Evolutionary conservation across 306 rosid genomes (phyloP).

Genomic region (Trichosanthes truncata): DNA sequence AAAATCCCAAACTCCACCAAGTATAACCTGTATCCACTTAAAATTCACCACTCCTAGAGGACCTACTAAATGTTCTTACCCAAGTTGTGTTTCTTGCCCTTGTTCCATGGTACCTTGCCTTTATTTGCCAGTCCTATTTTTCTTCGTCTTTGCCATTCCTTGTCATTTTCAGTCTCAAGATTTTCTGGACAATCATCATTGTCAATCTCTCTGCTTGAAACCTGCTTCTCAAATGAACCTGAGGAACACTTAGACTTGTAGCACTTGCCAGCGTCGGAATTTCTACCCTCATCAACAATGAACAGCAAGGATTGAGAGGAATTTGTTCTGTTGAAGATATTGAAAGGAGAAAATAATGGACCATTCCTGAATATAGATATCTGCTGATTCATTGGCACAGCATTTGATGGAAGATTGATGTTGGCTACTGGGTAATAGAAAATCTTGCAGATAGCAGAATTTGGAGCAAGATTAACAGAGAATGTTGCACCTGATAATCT

Average conservation of each 20-base stretch:
- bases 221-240: slow-evolving; percentile 17
- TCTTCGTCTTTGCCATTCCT: slow-evolving; percentile 57
- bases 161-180: slow-evolving; percentile 18
- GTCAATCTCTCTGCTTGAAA: slow-evolving; percentile 12
- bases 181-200: slow-evolving; percentile 13
- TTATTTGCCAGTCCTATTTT: slow-evolving; percentile 80
- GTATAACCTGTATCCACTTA: background rate
- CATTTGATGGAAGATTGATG: slow-evolving; percentile 14
- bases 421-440: slow-evolving; percentile 25
- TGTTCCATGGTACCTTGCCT: slow-evolving; percentile 93
- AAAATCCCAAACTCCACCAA: slow-evolving; percentile 15
- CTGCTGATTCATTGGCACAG: slow-evolving; percentile 19
- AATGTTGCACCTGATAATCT: slow-evolving; percentile 25
- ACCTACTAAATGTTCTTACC: slow-evolving; percentile 29
- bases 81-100: slow-evolving; percentile 68
- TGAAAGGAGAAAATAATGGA: slow-evolving; percentile 15
- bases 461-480: slow-evolving; percentile 22
- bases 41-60: background rate
- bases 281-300: slow-evolving; percentile 21
- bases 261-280: slow-evolving; percentile 11
- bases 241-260: slow-evolving; percentile 13
- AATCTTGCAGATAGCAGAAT: slow-evolving; percentile 16
- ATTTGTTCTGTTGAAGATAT: slow-evolving; percentile 24
- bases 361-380: slow-evolving; percentile 17
- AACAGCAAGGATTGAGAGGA: slow-evolving; percentile 24